These are phyloP conservation scores for Peniophora sp. DNA, from an alignment of 1,284 basidiomycete genomes.

Conservation along the genomic window DNA sequence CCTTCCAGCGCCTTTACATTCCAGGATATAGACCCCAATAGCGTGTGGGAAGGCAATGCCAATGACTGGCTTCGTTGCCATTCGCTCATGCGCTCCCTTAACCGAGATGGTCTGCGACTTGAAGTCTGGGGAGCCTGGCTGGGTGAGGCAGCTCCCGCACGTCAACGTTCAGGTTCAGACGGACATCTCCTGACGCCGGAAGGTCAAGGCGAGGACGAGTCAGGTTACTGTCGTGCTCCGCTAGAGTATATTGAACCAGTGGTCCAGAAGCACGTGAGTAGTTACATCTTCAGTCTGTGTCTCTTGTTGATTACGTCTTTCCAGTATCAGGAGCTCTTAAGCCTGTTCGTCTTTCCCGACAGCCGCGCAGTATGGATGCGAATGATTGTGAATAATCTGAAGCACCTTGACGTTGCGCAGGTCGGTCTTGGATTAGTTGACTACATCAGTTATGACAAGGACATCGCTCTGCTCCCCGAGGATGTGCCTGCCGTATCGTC, in stretches of 20 bases:
- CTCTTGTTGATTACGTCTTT: slow-evolving; percentile 3
- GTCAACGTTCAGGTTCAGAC: not conserved
- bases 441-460: too few species aligned
- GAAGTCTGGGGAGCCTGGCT: slow-evolving; percentile 68
- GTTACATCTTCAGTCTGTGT: slow-evolving; percentile 2
- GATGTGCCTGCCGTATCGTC: too few species aligned
- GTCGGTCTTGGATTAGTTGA: too few species aligned
- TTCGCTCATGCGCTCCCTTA: slow-evolving; percentile 40
- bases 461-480: too few species aligned
- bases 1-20: not conserved
- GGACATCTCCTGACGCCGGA: slow-evolving; percentile 3
- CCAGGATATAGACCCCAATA: slow-evolving; percentile 7
- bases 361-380: slow-evolving; percentile 42
- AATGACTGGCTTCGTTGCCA: slow-evolving; percentile 57
- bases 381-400: too few species aligned
- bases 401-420: too few species aligned
- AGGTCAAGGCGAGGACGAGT: slow-evolving; percentile 1
- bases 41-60: slow-evolving; percentile 34
- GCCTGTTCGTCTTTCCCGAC: slow-evolving; percentile 60
- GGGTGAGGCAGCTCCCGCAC: slow-evolving; percentile 7
- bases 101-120: slow-evolving; percentile 60
- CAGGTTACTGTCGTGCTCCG: slow-evolving; percentile 19
- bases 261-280: slow-evolving; percentile 52
- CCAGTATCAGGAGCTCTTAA: slow-evolving; percentile 49
- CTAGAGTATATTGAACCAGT: slow-evolving; percentile 39